Evolutionary conservation across 2,329 filamentous ascomycete genomes (phyloP).

Genomic region (Exserohilum turcica): DNA sequence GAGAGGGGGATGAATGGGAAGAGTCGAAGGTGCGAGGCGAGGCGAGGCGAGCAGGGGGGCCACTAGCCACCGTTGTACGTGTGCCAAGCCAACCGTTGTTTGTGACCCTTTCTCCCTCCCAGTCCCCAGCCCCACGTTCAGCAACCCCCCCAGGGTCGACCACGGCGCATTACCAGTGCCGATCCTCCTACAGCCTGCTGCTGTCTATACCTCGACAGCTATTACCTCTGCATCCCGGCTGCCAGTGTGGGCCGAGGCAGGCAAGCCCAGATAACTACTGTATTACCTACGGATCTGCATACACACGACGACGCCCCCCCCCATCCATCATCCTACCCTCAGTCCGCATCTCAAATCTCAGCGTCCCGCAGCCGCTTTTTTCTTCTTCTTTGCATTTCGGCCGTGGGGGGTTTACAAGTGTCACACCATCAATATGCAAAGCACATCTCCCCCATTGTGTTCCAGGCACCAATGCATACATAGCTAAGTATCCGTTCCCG

Average conservation of each 20-base stretch:
- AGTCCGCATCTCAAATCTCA: too few relatives aligned
- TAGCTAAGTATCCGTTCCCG: too few relatives aligned
- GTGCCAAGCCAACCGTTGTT: slow-evolving; percentile 2
- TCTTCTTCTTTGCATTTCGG: too few relatives aligned
- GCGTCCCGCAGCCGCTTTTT: too few relatives aligned
- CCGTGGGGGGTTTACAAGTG: too few relatives aligned
- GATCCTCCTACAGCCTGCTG: not conserved
- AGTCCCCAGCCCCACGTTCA: not conserved
- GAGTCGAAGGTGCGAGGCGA: not conserved
- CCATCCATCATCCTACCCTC: too few relatives aligned
- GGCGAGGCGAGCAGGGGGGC: not conserved
- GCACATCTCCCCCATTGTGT: too few relatives aligned
- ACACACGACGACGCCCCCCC: too few relatives aligned
- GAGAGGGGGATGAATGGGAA: not conserved
- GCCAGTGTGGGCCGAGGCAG: not conserved
- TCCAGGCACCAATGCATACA: too few relatives aligned
- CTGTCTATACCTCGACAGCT: not conserved
- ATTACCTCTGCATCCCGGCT: not conserved
- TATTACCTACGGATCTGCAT: too few relatives aligned
- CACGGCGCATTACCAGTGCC: not conserved
- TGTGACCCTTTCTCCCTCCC: not conserved
- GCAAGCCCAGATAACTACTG: too few relatives aligned
- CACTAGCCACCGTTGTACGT: not conserved
- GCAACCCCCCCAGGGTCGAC: not conserved
- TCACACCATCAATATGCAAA: too few relatives aligned